phyloP scores from a whole-genome alignment of 1,139 yeast species.

The Candida sp. region DNA sequence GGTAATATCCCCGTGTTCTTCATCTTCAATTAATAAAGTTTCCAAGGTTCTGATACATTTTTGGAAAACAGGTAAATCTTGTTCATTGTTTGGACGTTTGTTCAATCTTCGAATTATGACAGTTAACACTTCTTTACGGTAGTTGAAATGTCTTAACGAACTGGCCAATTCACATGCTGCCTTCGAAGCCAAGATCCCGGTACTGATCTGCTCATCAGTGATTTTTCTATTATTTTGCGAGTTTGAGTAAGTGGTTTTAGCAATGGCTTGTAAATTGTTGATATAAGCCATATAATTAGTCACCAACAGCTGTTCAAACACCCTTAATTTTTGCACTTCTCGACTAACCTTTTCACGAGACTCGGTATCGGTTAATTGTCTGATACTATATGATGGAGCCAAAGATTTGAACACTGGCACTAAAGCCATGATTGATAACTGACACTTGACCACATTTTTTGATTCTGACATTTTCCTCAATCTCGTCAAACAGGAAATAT shows the following conservation, averaged over 20 bases:
- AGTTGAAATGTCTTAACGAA: slow-evolving; percentile 76
- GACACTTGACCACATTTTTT: slow-evolving; percentile 64
- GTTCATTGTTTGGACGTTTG: slow-evolving; percentile 43
- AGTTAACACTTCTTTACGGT: slow-evolving; percentile 65
- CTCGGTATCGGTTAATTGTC: slow-evolving; percentile 80
- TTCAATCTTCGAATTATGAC: slow-evolving; percentile 66
- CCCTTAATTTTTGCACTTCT: slow-evolving; percentile 74
- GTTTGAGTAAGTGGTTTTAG: slow-evolving; percentile 37
- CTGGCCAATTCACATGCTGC: slow-evolving; percentile 77
- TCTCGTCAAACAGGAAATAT: slow-evolving; percentile 62
- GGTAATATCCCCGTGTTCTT: slow-evolving; percentile 76
- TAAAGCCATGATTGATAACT: slow-evolving; percentile 72
- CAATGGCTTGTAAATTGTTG: slow-evolving; percentile 44
- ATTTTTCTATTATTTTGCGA: slow-evolving; percentile 39
- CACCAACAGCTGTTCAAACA: slow-evolving; percentile 76
- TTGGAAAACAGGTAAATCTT: slow-evolving; percentile 49
- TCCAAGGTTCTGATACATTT: slow-evolving; percentile 67
- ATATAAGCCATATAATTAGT: slow-evolving; percentile 69
- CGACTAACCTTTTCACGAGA: slow-evolving; percentile 77
- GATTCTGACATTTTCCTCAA: slow-evolving; percentile 71
- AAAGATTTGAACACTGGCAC: slow-evolving; percentile 83
- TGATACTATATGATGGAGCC: slow-evolving; percentile 84
- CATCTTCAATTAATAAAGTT: slow-evolving; percentile 62
- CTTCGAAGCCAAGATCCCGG: slow-evolving; percentile 61
- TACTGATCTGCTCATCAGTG: slow-evolving; percentile 32